A percentile compares a stretch with the other conserved stretches of the same genome.
Evolutionary conservation across 331 rosid genomes (phyloP).

Genomic region (Malus hybrid): DNA sequence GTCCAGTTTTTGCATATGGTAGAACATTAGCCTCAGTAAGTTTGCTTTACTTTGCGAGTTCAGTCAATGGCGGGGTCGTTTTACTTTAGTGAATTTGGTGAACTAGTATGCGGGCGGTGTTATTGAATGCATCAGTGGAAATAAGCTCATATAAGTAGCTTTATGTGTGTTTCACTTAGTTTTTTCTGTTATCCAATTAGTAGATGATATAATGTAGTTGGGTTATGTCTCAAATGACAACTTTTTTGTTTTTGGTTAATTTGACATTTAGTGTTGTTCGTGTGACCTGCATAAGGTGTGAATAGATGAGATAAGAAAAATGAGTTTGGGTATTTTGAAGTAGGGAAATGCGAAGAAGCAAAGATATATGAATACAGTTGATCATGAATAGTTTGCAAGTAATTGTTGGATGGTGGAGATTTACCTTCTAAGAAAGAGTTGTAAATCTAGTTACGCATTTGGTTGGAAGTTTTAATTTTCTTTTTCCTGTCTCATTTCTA

Average conservation of each 20-base stretch:
- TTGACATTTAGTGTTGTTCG: neutral
- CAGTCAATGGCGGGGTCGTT: too few relatives aligned
- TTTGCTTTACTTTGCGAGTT: neutral
- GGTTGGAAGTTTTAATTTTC: neutral
- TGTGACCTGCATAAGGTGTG: neutral
- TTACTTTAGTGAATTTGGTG: neutral
- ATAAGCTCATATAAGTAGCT: constrained; percentile 2
- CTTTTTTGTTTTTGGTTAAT: neutral
- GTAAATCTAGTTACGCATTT: neutral
- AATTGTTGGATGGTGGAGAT: neutral
- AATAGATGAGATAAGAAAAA: neutral
- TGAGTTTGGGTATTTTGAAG: neutral
- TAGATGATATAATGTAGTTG: neutral
- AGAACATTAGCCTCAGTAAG: neutral
- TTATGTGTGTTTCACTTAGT: neutral
- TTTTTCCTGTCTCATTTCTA: neutral
- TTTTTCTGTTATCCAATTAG: neutral
- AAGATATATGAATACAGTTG: neutral
- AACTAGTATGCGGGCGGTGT: neutral
- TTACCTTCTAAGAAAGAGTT: neutral
- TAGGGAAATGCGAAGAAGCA: neutral
- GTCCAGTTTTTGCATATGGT: neutral
- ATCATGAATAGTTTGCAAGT: neutral
- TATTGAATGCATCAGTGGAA: neutral
- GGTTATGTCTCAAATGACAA: neutral